Conservation (phyloP, 106 monocot genomes). For the Agapanthus africanus region DNA sequence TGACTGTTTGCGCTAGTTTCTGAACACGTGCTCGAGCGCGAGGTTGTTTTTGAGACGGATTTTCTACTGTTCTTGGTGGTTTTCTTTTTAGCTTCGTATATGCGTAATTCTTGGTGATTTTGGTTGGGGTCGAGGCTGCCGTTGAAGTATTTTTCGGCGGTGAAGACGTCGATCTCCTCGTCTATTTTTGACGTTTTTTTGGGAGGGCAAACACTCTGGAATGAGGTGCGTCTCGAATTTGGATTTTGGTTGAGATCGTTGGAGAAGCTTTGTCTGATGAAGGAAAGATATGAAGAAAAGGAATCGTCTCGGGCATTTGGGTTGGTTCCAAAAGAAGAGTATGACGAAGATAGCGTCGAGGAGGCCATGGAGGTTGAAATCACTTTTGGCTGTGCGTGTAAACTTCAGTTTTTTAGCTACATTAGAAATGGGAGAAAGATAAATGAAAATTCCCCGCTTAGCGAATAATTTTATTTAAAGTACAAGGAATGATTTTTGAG, state of each 20-base stretch:
- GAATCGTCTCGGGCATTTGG: slow-evolving; percentile 10
- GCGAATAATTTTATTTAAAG: too few relatives aligned
- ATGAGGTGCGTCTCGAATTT: not conserved
- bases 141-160: slow-evolving; percentile 64
- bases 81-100: not conserved
- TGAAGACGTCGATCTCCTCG: slow-evolving; percentile 50
- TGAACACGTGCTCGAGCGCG: slow-evolving; percentile 13
- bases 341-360: not conserved
- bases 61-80: not conserved
- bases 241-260: slow-evolving; percentile 7
- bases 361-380: not conserved
- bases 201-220: not conserved
- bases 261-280: slow-evolving; percentile 20
- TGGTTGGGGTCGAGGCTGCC: not conserved
- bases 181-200: not conserved
- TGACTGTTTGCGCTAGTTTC: slow-evolving; percentile 31
- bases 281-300: slow-evolving; percentile 22
- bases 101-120: not conserved
- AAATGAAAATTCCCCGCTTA: too few relatives aligned
- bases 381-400: too few relatives aligned
- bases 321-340: not conserved
- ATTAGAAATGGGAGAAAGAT: too few relatives aligned
- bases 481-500: too few relatives aligned
- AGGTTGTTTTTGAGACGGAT: not conserved
- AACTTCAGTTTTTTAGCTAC: too few relatives aligned